Evolutionary conservation across 257 asterid genomes (phyloP).

Genomic region (Solanum microdontum): DNA sequence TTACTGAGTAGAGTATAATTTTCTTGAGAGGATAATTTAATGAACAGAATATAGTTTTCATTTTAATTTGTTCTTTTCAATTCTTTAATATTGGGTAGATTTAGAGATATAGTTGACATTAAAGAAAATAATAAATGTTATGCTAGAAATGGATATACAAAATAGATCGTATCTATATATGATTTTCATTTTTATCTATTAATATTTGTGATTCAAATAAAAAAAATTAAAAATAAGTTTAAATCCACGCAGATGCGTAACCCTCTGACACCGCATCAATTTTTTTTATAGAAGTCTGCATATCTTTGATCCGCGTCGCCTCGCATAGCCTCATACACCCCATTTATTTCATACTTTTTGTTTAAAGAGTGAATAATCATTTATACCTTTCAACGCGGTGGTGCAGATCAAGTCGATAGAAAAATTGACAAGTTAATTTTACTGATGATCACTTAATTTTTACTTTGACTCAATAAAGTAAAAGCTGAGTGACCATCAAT

Average conservation of each 20-base stretch:
- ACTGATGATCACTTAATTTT: no score
- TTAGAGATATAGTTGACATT: neutral
- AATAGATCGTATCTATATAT: neutral
- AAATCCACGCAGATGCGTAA: neutral
- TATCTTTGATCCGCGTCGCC: neutral
- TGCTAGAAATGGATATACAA: neutral
- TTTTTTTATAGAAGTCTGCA: no score
- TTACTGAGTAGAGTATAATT: neutral
- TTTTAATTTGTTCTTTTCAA: neutral
- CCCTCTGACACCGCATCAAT: neutral
- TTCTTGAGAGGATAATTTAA: no score
- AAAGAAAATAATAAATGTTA: no score
- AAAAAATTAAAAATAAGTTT: neutral
- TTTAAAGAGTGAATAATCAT: neutral
- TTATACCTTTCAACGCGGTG: neutral
- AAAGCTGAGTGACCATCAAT: neutral
- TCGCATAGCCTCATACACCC: neutral
- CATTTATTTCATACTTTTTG: neutral
- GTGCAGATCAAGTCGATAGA: neutral
- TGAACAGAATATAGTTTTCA: neutral
- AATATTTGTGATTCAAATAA: neutral
- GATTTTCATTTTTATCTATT: neutral
- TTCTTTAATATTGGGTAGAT: neutral
- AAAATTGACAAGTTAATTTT: no score
- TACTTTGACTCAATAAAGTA: neutral